Evolutionary conservation across 352 stramenopile genomes (phyloP).

Genomic region (Saprolegnia parasitica): DNA sequence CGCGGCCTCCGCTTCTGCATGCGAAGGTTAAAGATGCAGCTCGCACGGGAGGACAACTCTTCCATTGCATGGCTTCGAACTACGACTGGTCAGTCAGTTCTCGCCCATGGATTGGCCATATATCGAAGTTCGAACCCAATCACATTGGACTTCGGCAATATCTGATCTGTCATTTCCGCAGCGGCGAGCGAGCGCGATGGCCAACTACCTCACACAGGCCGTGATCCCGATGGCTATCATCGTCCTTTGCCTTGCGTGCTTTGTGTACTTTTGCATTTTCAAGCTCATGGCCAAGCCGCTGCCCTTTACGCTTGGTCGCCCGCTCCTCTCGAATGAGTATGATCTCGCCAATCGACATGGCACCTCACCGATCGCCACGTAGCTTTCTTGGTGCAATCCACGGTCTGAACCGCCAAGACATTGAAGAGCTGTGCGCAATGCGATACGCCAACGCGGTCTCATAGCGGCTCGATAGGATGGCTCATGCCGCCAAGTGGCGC

Average conservation of each 20-base stretch:
- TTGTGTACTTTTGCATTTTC: neutral
- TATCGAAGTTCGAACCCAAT: neutral
- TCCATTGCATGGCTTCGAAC: neutral
- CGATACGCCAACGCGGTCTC: neutral
- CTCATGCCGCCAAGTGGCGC: conserved; percentile 4
- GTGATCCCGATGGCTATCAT: neutral
- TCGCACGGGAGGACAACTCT: too few relatives aligned
- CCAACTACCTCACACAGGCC: neutral
- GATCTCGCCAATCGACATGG: neutral
- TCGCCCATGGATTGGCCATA: neutral
- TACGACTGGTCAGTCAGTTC: neutral
- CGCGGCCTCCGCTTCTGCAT: too few relatives aligned
- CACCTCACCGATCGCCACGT: neutral
- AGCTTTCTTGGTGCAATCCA: conserved; percentile 23
- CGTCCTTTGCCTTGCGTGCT: neutral
- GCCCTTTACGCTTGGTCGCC: neutral
- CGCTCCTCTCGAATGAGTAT: neutral
- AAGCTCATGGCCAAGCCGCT: neutral
- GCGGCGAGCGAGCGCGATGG: neutral
- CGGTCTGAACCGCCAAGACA: conserved; percentile 24
- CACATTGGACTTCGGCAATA: neutral
- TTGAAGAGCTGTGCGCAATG: conserved; percentile 24
- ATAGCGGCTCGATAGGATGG: conserved; percentile 13
- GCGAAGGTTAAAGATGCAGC: too few relatives aligned
- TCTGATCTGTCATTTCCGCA: neutral